These are phyloP conservation scores for Rubus idaeus DNA, from an alignment of 306 rosid genomes.

Conservation along the genomic window DNA sequence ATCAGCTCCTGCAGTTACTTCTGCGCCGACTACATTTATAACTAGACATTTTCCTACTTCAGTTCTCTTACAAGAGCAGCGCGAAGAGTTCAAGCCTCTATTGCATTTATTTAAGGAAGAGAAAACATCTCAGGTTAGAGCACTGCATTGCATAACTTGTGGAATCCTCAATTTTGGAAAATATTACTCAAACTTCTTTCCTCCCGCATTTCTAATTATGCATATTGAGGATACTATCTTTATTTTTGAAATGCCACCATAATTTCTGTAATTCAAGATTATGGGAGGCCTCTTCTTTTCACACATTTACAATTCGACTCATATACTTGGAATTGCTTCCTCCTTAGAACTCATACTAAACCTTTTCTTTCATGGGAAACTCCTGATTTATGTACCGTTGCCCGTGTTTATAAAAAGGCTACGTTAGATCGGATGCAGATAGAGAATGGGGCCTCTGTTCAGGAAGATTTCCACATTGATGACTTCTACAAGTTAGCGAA, in stretches of 20 bases:
- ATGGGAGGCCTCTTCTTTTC: background rate
- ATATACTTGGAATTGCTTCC: background rate
- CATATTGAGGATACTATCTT: background rate
- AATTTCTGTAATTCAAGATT: background rate
- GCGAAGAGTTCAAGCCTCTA: constrained; percentile 59
- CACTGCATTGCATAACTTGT: constrained; percentile 1
- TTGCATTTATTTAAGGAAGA: constrained; percentile 55
- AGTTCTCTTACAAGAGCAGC: constrained; percentile 77
- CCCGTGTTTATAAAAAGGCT: constrained; percentile 46
- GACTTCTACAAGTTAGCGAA: constrained; percentile 40
- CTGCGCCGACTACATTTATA: constrained; percentile 43
- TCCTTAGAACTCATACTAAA: background rate
- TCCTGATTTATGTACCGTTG: constrained; percentile 17
- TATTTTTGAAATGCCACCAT: background rate
- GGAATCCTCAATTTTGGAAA: background rate
- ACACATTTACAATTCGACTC: background rate
- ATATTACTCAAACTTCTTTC: background rate
- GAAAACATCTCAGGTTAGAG: constrained; percentile 60
- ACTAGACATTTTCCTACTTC: constrained; percentile 65
- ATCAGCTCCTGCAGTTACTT: constrained; percentile 44
- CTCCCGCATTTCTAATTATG: background rate
- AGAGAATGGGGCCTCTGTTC: constrained; percentile 37
- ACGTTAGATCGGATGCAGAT: constrained; percentile 46
- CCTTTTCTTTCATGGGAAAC: constrained; percentile 19
- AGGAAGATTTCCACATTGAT: constrained; percentile 37